Conservation (phyloP, 1,284 basidiomycete species). For the Stygiomarasmius scandens region DNA sequence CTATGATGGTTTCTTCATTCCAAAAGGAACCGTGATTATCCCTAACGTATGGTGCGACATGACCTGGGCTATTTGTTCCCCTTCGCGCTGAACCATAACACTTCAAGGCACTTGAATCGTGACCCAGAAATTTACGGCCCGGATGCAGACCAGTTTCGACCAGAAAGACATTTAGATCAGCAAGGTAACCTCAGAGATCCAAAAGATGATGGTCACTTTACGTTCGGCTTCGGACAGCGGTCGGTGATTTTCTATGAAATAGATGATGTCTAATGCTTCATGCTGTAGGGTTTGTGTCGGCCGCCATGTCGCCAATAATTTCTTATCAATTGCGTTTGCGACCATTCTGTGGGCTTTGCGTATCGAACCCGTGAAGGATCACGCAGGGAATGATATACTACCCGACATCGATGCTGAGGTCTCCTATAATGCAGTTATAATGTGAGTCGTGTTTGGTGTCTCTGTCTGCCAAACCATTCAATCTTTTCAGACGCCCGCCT, state of each 20-base stretch:
- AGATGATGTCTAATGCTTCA: too few relatives aligned
- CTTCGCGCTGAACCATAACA: background rate
- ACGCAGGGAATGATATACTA: background rate
- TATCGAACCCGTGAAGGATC: background rate
- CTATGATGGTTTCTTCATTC: slow-evolving; percentile 9
- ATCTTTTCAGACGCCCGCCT: background rate
- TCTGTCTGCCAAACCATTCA: too few relatives aligned
- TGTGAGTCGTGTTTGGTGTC: background rate
- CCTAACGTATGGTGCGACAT: slow-evolving; percentile 6
- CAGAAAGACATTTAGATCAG: slow-evolving; percentile 16
- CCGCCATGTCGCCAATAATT: slow-evolving; percentile 6
- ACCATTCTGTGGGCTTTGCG: slow-evolving; percentile 2
- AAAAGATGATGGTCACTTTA: slow-evolving; percentile 22
- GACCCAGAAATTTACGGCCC: slow-evolving; percentile 17
- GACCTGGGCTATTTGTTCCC: too few relatives aligned
- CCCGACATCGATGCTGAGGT: background rate
- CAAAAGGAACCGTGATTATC: slow-evolving; percentile 1
- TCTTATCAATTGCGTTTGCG: slow-evolving; percentile 2
- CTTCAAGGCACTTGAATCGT: slow-evolving; percentile 20
- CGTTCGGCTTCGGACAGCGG: slow-evolving; percentile 22
- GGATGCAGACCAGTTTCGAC: slow-evolving; percentile 19
- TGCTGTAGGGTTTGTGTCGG: slow-evolving; percentile 4
- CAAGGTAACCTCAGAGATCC: slow-evolving; percentile 17
- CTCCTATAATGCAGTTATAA: background rate
- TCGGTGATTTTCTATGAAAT: background rate